Evolutionary conservation across 2,329 filamentous ascomycete genomes (phyloP).

Genomic region (Blastomyces emzantsi): DNA sequence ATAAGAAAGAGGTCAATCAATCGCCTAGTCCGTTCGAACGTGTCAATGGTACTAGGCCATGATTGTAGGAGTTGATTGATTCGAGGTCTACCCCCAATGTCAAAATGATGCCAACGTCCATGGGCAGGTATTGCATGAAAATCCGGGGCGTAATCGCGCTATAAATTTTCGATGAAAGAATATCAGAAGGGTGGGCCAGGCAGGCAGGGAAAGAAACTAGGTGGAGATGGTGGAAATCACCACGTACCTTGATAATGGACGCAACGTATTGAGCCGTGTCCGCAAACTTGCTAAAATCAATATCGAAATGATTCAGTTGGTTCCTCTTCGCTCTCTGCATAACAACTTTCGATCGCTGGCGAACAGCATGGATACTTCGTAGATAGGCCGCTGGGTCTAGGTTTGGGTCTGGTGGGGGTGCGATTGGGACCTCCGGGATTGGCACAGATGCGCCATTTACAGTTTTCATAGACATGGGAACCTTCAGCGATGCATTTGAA

Average conservation of each 20-base stretch:
- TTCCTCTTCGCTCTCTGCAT: conserved; percentile 69
- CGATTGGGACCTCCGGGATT: conserved; percentile 69
- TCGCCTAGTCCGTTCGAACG: conserved; percentile 43
- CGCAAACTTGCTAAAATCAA: conserved; percentile 74
- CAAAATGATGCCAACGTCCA: conserved; percentile 56
- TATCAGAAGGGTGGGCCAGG: conserved; percentile 4
- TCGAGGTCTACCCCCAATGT: conserved; percentile 47
- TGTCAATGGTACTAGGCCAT: conserved; percentile 40
- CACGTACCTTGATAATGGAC: conserved; percentile 79
- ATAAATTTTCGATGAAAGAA: conserved; percentile 11
- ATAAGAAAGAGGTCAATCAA: conserved; percentile 55
- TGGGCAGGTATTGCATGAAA: conserved; percentile 74
- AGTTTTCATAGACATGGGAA: conserved; percentile 38
- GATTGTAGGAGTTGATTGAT: conserved; percentile 38
- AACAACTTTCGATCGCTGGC: conserved; percentile 66
- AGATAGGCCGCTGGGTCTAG: conserved; percentile 86
- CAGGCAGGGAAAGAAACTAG: background rate
- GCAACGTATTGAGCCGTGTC: conserved; percentile 81
- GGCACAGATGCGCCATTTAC: conserved; percentile 41
- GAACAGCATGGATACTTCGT: conserved; percentile 77
- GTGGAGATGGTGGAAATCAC: background rate
- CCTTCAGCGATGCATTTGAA: conserved; percentile 42
- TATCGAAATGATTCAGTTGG: conserved; percentile 74
- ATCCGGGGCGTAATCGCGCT: conserved; percentile 60
- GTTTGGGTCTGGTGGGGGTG: conserved; percentile 75